A percentile compares a stretch with the other conserved stretches of the same genome.
Evolutionary conservation across 306 rosid species (phyloP).

Genomic region (Lithocarpus polystachyus): DNA sequence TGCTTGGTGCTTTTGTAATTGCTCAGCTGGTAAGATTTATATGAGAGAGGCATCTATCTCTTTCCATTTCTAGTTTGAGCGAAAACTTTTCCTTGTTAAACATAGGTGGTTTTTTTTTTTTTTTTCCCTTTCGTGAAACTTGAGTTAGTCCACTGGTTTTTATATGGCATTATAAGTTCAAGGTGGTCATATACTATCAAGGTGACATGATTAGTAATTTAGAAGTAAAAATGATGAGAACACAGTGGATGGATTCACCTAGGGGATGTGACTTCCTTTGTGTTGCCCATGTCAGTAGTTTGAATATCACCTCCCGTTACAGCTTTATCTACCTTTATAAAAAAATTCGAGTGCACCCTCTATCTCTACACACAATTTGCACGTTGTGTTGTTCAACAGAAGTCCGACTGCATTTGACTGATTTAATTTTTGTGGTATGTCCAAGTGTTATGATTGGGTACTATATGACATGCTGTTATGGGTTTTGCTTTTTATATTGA

Average conservation of each 20-base stretch:
- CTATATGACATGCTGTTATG: neutral
- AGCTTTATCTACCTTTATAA: too few relatives aligned
- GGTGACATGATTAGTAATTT: neutral
- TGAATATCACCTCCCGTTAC: too few relatives aligned
- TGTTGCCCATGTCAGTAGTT: too few relatives aligned
- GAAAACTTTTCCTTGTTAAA: neutral
- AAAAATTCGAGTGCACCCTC: neutral
- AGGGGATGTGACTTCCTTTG: too few relatives aligned
- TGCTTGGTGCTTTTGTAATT: slow-evolving; percentile 70
- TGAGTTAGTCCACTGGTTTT: neutral
- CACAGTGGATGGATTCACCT: neutral
- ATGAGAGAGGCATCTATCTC: neutral
- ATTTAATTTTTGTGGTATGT: too few relatives aligned
- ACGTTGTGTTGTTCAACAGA: neutral
- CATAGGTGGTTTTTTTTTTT: neutral
- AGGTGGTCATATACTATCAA: neutral
- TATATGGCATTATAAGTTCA: neutral
- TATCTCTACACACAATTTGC: neutral
- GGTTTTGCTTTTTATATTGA: neutral
- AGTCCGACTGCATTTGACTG: neutral
- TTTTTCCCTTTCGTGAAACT: neutral
- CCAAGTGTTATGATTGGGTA: neutral
- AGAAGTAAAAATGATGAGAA: neutral
- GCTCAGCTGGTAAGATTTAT: slow-evolving; percentile 81
- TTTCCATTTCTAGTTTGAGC: neutral